Percentiles rank a stretch among this genome's conserved stretches.
These are phyloP conservation scores for Trichoderma sp. DNA, from an alignment of 2,329 filamentous ascomycete species.

Conservation along the genomic window DNA sequence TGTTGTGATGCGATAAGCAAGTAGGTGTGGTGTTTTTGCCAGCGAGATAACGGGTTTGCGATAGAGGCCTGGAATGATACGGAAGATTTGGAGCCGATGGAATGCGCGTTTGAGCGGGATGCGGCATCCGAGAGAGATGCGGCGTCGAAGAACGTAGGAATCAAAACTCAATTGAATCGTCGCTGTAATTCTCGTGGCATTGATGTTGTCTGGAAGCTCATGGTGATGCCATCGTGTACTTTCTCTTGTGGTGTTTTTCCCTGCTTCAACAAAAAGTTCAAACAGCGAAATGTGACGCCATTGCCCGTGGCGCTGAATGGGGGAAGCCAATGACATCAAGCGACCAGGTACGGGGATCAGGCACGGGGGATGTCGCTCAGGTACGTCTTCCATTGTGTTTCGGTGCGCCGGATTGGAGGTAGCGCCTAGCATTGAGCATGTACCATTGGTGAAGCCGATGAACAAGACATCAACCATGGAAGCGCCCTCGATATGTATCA, in stretches of 20 bases:
- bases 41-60: too few relatives aligned
- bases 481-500: too few relatives aligned
- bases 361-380: neutral
- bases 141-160: neutral
- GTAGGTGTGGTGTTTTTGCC: neutral
- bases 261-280: too few relatives aligned
- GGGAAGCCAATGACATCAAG: slow-evolving; percentile 1
- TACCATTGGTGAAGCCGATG: too few relatives aligned
- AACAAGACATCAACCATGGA: too few relatives aligned
- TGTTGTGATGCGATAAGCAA: neutral
- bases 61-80: slow-evolving; percentile 1
- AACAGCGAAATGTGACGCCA: neutral
- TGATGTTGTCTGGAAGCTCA: neutral
- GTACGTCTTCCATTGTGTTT: neutral
- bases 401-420: neutral
- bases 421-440: neutral
- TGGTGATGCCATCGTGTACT: neutral
- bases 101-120: slow-evolving; percentile 21
- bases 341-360: neutral
- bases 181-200: neutral
- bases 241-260: neutral
- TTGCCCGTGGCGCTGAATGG: slow-evolving; percentile 6
- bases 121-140: neutral
- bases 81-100: slow-evolving; percentile 14
- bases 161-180: neutral